Evolutionary conservation across 2,329 filamentous ascomycete genomes (phyloP), one percentile per base, ranked within the genome.

Genomic region (Clathrospora elynae): DNA sequence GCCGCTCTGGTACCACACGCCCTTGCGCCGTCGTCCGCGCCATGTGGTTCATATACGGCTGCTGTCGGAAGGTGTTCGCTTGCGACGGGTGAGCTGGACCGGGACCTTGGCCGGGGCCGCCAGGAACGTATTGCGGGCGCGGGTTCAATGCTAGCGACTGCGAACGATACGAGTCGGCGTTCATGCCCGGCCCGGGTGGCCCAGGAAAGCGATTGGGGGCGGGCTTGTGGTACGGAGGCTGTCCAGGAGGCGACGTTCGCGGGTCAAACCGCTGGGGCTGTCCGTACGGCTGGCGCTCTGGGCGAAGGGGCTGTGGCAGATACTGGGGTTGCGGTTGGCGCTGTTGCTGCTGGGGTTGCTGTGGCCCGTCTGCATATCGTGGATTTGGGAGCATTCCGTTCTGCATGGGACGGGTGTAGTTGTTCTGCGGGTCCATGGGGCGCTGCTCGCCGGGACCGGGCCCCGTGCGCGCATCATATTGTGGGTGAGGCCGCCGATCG

Each of bases 11-110:
- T 6, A 99, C 90, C 23, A 93, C 78, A 48, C 93, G 83, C 20
- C 93, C 93, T 68, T 96, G 91, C 6, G 91, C 89, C 2, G 93
- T 99, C 34, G 90, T 95, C 49, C 86, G 81, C 2, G 90, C 85
- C 57, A 83, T 80, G 41, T 80, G 75, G 47, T 76, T 78, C 56
- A 84, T 82, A 64, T 89, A 92, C 19, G 84, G 86, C 46, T 87
- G 84, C 56, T 91, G 87, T 40, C 91, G 85, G 63, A 90, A 90
- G 29, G 86, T 82, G 64, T 85, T 87, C 36, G 87, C 85, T 17
- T 88, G 84, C 9, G 85, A 80, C 16, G 71, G 64, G 18, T 68
- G 62, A n/a, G 55, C 55, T 11, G 54, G n/a, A n/a, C n/a, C n/a
- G n/a, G n/a, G n/a, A n/a, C n/a, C n/a, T n/a, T n/a, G n/a, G n/a